Conservation (phyloP, 1,284 basidiomycete species). For the Trichosporon sp. region DNA sequence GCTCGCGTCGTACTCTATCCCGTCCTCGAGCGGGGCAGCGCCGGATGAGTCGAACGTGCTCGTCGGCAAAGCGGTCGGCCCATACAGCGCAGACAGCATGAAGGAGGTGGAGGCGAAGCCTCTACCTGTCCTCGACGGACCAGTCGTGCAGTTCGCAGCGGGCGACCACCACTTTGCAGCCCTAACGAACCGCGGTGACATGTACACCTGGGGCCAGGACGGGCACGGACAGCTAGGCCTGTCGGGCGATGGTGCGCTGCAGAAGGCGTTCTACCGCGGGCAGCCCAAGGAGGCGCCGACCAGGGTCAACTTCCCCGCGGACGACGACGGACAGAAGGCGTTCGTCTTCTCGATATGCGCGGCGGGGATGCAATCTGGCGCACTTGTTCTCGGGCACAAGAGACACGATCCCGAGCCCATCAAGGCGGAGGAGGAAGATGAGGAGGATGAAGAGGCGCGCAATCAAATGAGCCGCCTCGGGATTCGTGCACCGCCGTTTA, state of each 20-base stretch:
- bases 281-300: slow-evolving; percentile 61
- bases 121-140: slow-evolving; percentile 71
- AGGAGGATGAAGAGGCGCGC: neutral
- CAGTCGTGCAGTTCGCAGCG: slow-evolving; percentile 77
- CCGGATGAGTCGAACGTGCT: slow-evolving; percentile 47
- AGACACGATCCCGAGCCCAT: slow-evolving; percentile 2
- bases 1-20: slow-evolving; percentile 77
- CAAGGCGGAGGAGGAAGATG: neutral
- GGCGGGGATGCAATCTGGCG: slow-evolving; percentile 84
- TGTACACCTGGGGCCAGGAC: slow-evolving; percentile 82
- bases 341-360: slow-evolving; percentile 79
- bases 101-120: slow-evolving; percentile 50
- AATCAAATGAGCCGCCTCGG: too few relatives aligned
- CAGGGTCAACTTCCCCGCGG: slow-evolving; percentile 65
- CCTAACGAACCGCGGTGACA: slow-evolving; percentile 71
- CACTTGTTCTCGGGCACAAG: slow-evolving; percentile 70
- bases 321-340: slow-evolving; percentile 54
- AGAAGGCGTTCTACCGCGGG: neutral
- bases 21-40: slow-evolving; percentile 61
- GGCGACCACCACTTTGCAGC: slow-evolving; percentile 90
- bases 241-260: slow-evolving; percentile 44
- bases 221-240: slow-evolving; percentile 78
- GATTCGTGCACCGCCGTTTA: neutral
- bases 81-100: neutral
- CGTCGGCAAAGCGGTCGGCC: slow-evolving; percentile 14